These are phyloP conservation scores for Bruguiera parviflora DNA, from an alignment of 345 rosid genomes.

Conservation along the genomic window DNA sequence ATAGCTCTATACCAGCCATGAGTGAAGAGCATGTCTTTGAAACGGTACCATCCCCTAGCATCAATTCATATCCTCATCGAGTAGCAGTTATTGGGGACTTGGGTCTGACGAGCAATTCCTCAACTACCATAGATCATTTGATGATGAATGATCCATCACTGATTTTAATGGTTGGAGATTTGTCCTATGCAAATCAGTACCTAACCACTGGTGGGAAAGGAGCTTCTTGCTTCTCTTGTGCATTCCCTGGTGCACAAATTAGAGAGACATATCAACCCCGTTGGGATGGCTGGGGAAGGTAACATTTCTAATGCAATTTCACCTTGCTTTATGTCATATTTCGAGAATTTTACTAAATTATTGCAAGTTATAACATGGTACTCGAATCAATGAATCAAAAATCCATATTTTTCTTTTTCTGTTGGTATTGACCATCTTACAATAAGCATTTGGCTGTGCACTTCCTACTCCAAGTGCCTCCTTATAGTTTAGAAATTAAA, in stretches of 20 bases:
- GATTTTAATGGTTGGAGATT: conserved; percentile 73
- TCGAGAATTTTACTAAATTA: too few relatives aligned
- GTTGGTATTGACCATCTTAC: too few relatives aligned
- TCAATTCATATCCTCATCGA: conserved; percentile 53
- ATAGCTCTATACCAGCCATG: conserved; percentile 70
- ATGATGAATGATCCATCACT: conserved; percentile 59
- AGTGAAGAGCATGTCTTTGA: conserved; percentile 55
- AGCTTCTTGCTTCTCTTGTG: conserved; percentile 64
- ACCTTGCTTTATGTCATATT: background rate
- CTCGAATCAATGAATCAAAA: too few relatives aligned
- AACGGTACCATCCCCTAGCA: conserved; percentile 50
- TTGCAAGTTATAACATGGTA: too few relatives aligned
- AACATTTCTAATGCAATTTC: conserved; percentile 6
- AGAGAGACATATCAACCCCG: conserved; percentile 90
- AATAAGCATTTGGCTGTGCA: too few relatives aligned
- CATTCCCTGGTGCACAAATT: conserved; percentile 70
- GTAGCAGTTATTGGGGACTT: conserved; percentile 75
- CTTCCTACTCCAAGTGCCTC: too few relatives aligned
- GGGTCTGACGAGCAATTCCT: conserved; percentile 79
- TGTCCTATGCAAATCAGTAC: conserved; percentile 79
- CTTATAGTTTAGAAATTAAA: too few relatives aligned
- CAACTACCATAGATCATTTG: conserved; percentile 70
- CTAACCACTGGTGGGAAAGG: conserved; percentile 75
- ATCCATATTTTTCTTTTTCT: too few relatives aligned
- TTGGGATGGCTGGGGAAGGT: conserved; percentile 98